Evolutionary conservation across 495 filamentous ascomycete genomes (phyloP), one percentile per base, ranked within the genome.

Genomic region (Jackrogersella multiformis): DNA sequence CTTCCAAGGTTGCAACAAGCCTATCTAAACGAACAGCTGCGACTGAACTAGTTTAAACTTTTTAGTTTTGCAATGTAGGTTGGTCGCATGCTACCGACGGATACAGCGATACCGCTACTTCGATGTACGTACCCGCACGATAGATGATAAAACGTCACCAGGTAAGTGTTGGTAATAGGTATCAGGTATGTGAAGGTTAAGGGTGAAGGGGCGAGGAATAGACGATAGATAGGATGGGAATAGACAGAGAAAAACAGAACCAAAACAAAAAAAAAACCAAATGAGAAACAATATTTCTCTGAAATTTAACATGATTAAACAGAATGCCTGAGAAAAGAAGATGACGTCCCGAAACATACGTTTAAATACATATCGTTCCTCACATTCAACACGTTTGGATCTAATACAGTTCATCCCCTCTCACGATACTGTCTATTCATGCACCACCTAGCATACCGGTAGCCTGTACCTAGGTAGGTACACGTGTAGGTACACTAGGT

Each of bases 341-440:
- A 64, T 60, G 61, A 54, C 57, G 56, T 60, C 21, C 44, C 42
- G 16, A 49, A 53, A 59, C 56, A 49, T 63, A 59, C 45, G 63
- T 64, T 34, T 48, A 35, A 13, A 23, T 36, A 51, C 30, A 36
- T 53, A 53, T n/a, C 4, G 32, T 48, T 39, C 60, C 39, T 59
- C 46, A 34, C 61, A 51, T 55, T 32, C 35, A 32, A 52, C 48
- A 53, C 36, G 34, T 35, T 21, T 34, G 24, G 34, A 41, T 67
- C 64, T 49, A 4, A 26, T 56, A 48, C 44, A n/a, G n/a, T n/a
- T 61, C 52, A 23, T 28, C 24, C 44, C 49, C 45, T 57, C 38
- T 56, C 21, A 45, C 56, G 52, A 72, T 57, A 62, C 63, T 66
- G 54, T 70, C 48, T 63, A 46, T 64, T 65, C 53, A 66, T 72